These are phyloP conservation scores for Lachancea thermotolerans DNA, from an alignment of 805 yeast species.

Conservation along the genomic window DNA sequence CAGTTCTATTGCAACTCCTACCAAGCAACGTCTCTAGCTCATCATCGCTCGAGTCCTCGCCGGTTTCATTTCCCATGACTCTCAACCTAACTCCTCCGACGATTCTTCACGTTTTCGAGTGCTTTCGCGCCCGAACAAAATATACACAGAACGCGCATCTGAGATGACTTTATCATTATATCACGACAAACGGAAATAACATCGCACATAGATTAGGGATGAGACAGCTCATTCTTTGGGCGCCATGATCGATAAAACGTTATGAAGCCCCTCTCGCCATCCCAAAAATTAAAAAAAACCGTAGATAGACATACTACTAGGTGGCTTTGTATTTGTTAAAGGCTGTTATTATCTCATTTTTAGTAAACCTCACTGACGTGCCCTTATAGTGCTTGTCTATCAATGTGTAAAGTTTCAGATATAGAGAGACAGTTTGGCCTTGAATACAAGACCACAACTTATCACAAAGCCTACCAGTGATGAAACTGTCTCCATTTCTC, in stretches of 20 bases:
- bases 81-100: background rate
- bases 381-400: constrained; percentile 52
- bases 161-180: no score
- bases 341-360: constrained; percentile 50
- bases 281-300: no score
- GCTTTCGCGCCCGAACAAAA: no score
- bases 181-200: no score
- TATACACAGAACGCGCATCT: no score
- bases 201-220: no score
- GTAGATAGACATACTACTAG: background rate
- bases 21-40: constrained; percentile 29
- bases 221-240: no score
- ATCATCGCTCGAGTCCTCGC: constrained; percentile 20
- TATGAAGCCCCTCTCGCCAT: no score
- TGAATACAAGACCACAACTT: constrained; percentile 68
- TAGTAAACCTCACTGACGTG: constrained; percentile 43
- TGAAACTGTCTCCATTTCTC: constrained; percentile 16
- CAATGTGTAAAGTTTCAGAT: constrained; percentile 47
- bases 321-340: constrained; percentile 34
- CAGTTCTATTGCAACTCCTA: constrained; percentile 29
- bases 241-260: no score
- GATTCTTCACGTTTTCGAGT: no score
- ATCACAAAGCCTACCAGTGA: constrained; percentile 42
- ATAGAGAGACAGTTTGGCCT: constrained; percentile 50
- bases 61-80: constrained; percentile 1